Evolutionary conservation across 129 eudicot genomes (phyloP), one percentile per base, ranked within the genome.

Genomic region (Lonicera japonica): DNA sequence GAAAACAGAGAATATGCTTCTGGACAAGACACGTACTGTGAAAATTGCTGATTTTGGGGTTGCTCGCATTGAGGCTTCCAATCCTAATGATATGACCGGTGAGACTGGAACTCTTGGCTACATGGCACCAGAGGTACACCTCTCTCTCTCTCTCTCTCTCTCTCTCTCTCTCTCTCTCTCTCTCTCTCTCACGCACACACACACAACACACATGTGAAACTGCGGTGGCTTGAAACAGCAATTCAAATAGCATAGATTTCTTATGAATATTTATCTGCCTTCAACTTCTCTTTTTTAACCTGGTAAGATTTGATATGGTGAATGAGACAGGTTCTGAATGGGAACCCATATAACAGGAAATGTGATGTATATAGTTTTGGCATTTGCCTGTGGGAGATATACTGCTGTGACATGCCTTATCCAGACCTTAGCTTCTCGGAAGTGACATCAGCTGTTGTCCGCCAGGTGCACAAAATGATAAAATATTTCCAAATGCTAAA

Each of bases 351-450:
- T 51, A 86, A 89, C 58, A 62, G 91, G 79, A 89, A 83, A 70
- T 89, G 97, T 0, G 97, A 89, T 65, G 97, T 89, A 11, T 89
- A 89, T 72, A 89, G 95, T 60, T 89, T 86, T 53, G 97, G 97
- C 25, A 86, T 89, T 18, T 89, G 97, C 73, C 72, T 89, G 23
- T 89, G 97, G 97, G 97, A 89, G 75, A 89, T 86, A 63, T 89
- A 89, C 59, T 89, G 97, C 67, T 89, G 97, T 68, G 91, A 89
- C 78, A 89, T 89, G 97, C 95, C 97, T 45, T 89, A 89, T 80
- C 97, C 95, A 14, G 89, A 89, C 64, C 95, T 89, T 60, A 89
- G 97, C 54, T 89, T 89, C 85, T 82, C 97, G 8, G 97, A 89
- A 76, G 85, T 89, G 72, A 89, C 95, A 50, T 86, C 91, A 2